Conservation (phyloP, 768 basidiomycete genomes). For the Naganishia vishniacii region DNA sequence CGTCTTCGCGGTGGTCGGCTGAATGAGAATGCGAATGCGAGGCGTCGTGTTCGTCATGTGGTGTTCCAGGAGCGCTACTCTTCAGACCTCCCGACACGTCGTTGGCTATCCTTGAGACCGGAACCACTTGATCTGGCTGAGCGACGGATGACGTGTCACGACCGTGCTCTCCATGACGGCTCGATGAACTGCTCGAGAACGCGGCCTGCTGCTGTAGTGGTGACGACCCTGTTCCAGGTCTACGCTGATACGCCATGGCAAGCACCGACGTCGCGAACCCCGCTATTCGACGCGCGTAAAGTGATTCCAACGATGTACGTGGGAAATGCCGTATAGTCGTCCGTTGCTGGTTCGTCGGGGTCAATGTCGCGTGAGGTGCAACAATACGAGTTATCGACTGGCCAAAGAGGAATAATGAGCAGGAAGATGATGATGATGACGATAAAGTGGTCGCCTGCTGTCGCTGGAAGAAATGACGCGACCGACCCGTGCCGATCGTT, state of each 20-base stretch:
- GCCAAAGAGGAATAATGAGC: too few species aligned
- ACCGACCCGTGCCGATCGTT: neutral
- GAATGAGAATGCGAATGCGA: conserved; percentile 4
- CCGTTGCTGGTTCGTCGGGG: too few species aligned
- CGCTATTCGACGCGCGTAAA: neutral
- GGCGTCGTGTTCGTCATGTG: neutral
- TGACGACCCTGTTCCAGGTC: neutral
- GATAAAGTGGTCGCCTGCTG: too few species aligned
- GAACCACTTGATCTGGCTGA: neutral
- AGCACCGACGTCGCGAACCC: neutral
- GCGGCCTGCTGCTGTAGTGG: neutral
- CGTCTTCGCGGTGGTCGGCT: too few species aligned
- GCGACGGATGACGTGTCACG: neutral
- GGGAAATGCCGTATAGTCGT: too few species aligned
- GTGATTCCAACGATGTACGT: neutral
- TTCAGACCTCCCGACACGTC: conserved; percentile 9
- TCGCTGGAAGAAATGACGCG: neutral
- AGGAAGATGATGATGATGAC: too few species aligned
- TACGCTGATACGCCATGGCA: conserved; percentile 13
- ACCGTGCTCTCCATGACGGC: neutral
- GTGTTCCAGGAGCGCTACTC: neutral
- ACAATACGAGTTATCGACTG: too few species aligned
- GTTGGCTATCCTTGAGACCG: neutral
- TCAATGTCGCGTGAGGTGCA: neutral
- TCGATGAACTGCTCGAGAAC: conserved; percentile 4